Conservation (phyloP, 495 filamentous ascomycete genomes). For the Lasiosphaeria hispida region DNA sequence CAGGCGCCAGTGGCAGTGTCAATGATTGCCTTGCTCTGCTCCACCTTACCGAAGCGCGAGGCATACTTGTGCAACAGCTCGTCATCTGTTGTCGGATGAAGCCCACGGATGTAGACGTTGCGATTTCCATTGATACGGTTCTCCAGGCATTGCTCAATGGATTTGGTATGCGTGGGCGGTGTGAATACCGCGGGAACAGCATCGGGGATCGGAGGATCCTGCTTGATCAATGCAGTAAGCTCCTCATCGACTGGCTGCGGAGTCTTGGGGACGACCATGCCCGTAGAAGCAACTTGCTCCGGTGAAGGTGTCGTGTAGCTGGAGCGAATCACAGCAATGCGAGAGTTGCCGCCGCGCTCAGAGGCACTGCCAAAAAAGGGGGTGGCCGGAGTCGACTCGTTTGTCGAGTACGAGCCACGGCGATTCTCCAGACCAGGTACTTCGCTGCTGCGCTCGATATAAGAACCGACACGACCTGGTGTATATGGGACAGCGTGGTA, state of each 20-base stretch:
- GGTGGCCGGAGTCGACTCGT: slow-evolving; percentile 62
- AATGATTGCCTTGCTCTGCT: slow-evolving; percentile 96
- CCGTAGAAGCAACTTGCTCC: slow-evolving; percentile 49
- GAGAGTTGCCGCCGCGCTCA: slow-evolving; percentile 48
- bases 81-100: slow-evolving; percentile 92
- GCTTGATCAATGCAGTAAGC: slow-evolving; percentile 66
- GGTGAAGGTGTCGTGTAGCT: slow-evolving; percentile 63
- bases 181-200: slow-evolving; percentile 86
- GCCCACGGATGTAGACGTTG: slow-evolving; percentile 96
- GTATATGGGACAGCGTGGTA: slow-evolving; percentile 49
- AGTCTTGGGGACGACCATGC: slow-evolving; percentile 43
- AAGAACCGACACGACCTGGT: slow-evolving; percentile 41
- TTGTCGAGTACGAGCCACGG: slow-evolving; percentile 66
- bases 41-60: slow-evolving; percentile 81
- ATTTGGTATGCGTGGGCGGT: slow-evolving; percentile 68
- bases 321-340: slow-evolving; percentile 59
- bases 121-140: slow-evolving; percentile 81
- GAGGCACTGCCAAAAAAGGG: slow-evolving; percentile 56
- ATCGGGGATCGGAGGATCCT: slow-evolving; percentile 78
- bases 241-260: slow-evolving; percentile 53
- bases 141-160: slow-evolving; percentile 84
- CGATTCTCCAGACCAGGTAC: slow-evolving; percentile 60
- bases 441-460: slow-evolving; percentile 44
- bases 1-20: slow-evolving; percentile 85
- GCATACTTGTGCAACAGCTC: slow-evolving; percentile 84